Base-by-base conservation (phyloP, 176 grass and related monocot species). In the Carex myosuroides region DNA sequence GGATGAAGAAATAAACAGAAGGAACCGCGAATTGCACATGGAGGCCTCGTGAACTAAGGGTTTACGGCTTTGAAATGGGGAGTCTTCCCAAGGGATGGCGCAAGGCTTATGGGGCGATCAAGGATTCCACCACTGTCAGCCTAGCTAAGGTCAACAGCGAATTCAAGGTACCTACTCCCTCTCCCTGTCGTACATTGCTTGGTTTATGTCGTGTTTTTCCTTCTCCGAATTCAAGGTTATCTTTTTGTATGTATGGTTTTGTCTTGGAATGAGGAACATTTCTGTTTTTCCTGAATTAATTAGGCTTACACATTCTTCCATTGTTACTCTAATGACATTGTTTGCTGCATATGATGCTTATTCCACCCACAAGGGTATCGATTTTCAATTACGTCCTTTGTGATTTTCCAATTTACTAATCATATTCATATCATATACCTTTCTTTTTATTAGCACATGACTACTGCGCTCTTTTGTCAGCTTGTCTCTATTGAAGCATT, bases 101-200 rank as follows among this genome's bases (percentile, higher is more conserved):
- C 85, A 94, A 94, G 92, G 95, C 95, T 68, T 92, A 86, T 84
- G 95, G 95, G 81, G 92, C 92, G 22, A 86, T 98, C 84, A 98
- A 98, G 89, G 95, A 98, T 87, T 92, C 95, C 79, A 92, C 95
- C 84, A 91, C 89, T 60, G 90, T 98, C 73, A 82, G 91, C 60
- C 81, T 98, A 32, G 90, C 95, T 82, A 91, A 92, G 87, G 92
- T 91, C 79, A 91, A 98, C 90, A 89, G 81, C 81, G 91, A 93
- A 78, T 90, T 88, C 62, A 93, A 93, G 90, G 90, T 88, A 70
- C 65, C 26, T 26, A 26, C 26, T 26, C 26, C 26, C 26, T 26
- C 24, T 54, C 53, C 24, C 17, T 8, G 30, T 79, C 16, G 8
- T 37, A 24, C 53, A 59, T 63, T 26, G 64, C 8, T 48, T 79